Evolutionary conservation across 176 grass and related monocot genomes (phyloP).

Genomic region (Carex kokanica): DNA sequence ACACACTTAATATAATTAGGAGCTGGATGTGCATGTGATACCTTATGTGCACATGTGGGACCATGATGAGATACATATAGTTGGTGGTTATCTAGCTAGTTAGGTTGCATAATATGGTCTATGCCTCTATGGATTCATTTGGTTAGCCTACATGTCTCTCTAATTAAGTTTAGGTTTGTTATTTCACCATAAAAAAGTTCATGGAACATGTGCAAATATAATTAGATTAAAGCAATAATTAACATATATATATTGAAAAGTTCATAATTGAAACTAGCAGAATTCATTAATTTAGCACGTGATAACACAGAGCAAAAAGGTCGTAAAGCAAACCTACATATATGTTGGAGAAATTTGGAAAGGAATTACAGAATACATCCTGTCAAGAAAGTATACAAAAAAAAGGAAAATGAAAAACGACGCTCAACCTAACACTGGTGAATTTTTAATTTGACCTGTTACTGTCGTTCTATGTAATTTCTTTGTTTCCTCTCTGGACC

Average conservation of each 20-base stretch:
- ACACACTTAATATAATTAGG: conserved; percentile 12
- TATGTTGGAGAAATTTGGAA: neutral
- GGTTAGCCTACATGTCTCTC: conserved; percentile 17
- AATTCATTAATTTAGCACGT: no score
- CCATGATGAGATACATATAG: conserved; percentile 14
- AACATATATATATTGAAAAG: neutral
- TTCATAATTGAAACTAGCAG: neutral
- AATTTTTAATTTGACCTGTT: neutral
- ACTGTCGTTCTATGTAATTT: neutral
- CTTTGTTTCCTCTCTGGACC: neutral
- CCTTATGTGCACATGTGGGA: conserved; percentile 30
- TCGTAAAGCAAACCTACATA: neutral
- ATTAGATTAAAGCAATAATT: no score
- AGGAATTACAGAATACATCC: neutral
- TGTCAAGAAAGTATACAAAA: neutral
- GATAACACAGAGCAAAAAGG: no score
- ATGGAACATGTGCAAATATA: neutral
- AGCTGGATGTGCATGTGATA: conserved; percentile 27
- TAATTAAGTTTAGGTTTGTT: conserved; percentile 5
- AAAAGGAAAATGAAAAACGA: neutral
- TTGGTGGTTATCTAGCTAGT: neutral
- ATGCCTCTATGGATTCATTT: conserved; percentile 31
- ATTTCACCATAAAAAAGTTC: neutral
- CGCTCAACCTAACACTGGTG: neutral
- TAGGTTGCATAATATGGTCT: neutral